Base-by-base conservation (phyloP, 495 filamentous ascomycete species). In the Podospora fimiseda region DNA sequence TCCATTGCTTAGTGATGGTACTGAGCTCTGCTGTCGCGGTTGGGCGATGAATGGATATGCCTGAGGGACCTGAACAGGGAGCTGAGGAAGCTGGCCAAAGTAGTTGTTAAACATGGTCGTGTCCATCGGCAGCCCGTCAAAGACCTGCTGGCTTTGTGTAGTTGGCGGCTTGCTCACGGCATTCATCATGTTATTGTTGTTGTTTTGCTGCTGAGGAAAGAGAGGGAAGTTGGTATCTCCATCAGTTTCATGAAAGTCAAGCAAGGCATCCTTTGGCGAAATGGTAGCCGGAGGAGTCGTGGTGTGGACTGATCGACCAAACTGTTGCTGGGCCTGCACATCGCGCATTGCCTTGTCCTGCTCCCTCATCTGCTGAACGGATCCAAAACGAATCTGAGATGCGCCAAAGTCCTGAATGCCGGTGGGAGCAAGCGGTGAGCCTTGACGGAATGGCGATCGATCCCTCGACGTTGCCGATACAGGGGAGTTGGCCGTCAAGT, bases 251-350 rank as follows among this genome's bases (percentile, higher is more conserved):
- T 85, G 77, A 65, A 89, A 95, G 21, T 96, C 92, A 53, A 95
- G 73, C 53, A 92, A 65, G 3, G 90, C 89, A 61, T 97, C 93
- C 74, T 96, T 95, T 24, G 93, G 93, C 13, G 93, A 98, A 48
- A 98, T 96, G 4, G 94, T 96, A 3, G 94, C 96, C 64, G 88
- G 88, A 0, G 88, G 83, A 11, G 82, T 82, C 54, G 73, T 63
- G 7, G 74, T 69, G 16, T 75, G 62, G 22, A 65, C 52, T 61
- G 62, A 67, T 56, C 67, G 69, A 45, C 66, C 66, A 55, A 81
- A 66, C 47, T 80, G 79, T 48, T 77, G 74, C 50, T 71, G 73
- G 22, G 81, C 77, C 45, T 64, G 65, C 3, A 78, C 78, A 42
- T 86, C 82, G 21, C 74, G 72, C 57, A 82, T 78, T 5, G 76